Percentiles rank a stretch among this genome's conserved stretches.
Conservation (phyloP, 1,284 basidiomycete species). For the Kwoniella shivajii region DNA sequence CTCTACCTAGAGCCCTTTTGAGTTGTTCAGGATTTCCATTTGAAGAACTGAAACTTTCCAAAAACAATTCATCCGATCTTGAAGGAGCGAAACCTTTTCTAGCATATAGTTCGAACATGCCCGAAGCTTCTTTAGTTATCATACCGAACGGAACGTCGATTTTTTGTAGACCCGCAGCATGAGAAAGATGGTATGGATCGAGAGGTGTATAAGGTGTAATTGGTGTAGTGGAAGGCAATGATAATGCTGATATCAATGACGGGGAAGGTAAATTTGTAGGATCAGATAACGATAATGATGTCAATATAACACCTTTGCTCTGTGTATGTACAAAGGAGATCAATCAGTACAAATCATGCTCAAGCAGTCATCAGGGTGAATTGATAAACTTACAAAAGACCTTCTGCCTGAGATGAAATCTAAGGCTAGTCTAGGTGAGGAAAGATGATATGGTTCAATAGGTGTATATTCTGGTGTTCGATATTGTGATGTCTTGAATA, state of each 20-base stretch:
- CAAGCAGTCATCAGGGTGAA: background rate
- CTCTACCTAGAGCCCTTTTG: constrained; percentile 15
- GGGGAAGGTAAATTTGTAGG: constrained; percentile 32
- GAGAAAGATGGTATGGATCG: constrained; percentile 38
- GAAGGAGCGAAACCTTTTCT: constrained; percentile 41
- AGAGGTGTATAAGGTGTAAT: constrained; percentile 45
- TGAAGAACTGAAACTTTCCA: constrained; percentile 38
- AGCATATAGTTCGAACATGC: constrained; percentile 50
- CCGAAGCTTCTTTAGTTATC: constrained; percentile 47
- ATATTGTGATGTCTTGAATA: constrained; percentile 74
- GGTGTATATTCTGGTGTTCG: constrained; percentile 72
- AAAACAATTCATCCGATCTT: constrained; percentile 47
- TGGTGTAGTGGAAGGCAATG: constrained; percentile 29
- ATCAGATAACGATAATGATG: constrained; percentile 40
- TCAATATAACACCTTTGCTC: constrained; percentile 27
- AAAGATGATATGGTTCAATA: constrained; percentile 78
- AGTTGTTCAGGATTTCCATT: constrained; percentile 39
- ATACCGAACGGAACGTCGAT: constrained; percentile 48
- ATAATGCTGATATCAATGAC: constrained; percentile 30
- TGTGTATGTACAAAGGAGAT: background rate
- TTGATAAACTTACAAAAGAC: constrained; percentile 62
- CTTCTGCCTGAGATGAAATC: constrained; percentile 73
- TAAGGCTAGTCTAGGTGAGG: constrained; percentile 73
- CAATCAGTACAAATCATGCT: background rate
- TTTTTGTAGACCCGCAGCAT: constrained; percentile 41